phyloP scores from a whole-genome alignment of 2,329 filamentous ascomycete species.

The Ceratocystis albifundus region DNA sequence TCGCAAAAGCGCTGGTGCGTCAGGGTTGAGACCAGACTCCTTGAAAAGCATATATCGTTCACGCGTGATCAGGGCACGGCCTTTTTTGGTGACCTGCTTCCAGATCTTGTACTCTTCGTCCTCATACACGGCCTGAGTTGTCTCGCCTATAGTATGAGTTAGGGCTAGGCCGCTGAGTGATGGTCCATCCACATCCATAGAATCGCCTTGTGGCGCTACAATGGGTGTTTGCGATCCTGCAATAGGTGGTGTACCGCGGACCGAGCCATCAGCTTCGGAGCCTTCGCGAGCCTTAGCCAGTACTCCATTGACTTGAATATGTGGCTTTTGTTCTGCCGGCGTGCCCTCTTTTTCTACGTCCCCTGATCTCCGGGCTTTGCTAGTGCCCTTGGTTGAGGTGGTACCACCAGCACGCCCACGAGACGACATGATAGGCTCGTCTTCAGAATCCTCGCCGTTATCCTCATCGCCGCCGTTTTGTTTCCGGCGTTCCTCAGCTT shows the following conservation, averaged over 20 bases:
- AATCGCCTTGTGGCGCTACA: conserved; percentile 65
- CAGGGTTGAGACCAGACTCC: conserved; percentile 68
- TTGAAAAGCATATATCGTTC: conserved; percentile 80
- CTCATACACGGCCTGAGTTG: conserved; percentile 64
- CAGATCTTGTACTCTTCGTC: conserved; percentile 96
- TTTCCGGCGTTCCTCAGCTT: conserved; percentile 73
- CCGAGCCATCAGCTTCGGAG: conserved; percentile 79
- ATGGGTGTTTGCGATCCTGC: conserved; percentile 66
- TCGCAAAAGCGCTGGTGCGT: conserved; percentile 76
- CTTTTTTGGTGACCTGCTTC: conserved; percentile 98
- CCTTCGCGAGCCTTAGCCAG: conserved; percentile 54
- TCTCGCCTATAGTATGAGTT: conserved; percentile 52
- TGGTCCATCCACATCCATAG: conserved; percentile 76
- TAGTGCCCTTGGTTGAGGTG: conserved; percentile 51
- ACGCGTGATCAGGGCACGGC: conserved; percentile 73
- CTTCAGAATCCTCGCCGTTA: conserved; percentile 81
- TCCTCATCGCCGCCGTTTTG: conserved; percentile 77
- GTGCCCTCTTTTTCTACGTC: conserved; percentile 57
- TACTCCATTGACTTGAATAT: conserved; percentile 54
- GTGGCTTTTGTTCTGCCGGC: conserved; percentile 63
- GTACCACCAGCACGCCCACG: conserved; percentile 71
- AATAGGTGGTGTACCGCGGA: conserved; percentile 58
- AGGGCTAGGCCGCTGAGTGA: conserved; percentile 55
- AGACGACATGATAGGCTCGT: conserved; percentile 97
- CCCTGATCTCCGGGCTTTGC: conserved; percentile 63